Percentiles rank a stretch among this genome's conserved stretches.
phyloP scores from a whole-genome alignment of 352 stramenopile species.

The Hyaloperonospora arabidopsidis region DNA sequence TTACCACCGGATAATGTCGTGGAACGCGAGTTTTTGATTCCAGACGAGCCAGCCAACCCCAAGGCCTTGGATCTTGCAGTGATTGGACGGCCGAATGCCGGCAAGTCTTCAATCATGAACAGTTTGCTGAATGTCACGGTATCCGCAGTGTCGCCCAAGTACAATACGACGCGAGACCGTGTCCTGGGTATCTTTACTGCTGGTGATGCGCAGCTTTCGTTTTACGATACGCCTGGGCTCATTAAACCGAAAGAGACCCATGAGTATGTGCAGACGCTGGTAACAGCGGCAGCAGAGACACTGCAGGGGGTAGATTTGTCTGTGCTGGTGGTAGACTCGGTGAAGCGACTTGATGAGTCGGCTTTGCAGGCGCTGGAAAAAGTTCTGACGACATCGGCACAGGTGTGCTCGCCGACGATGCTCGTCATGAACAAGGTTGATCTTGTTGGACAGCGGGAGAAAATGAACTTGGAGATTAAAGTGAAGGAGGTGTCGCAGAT shows the following conservation, averaged over 20 bases:
- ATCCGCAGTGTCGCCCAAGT: slow-evolving; percentile 81
- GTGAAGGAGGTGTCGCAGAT: slow-evolving; percentile 76
- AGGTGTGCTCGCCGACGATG: slow-evolving; percentile 70
- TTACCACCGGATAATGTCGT: slow-evolving; percentile 54
- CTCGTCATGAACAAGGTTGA: slow-evolving; percentile 86
- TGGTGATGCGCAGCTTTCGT: slow-evolving; percentile 65
- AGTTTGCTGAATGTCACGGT: slow-evolving; percentile 67
- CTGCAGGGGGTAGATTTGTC: slow-evolving; percentile 79
- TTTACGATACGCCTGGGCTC: slow-evolving; percentile 81
- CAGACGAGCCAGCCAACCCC: slow-evolving; percentile 58
- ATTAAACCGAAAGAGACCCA: slow-evolving; percentile 85
- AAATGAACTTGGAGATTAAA: slow-evolving; percentile 50
- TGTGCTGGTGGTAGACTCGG: slow-evolving; percentile 77
- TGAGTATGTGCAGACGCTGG: slow-evolving; percentile 72
- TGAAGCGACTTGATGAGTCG: slow-evolving; percentile 74
- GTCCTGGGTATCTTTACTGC: slow-evolving; percentile 74
- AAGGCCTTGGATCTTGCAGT: slow-evolving; percentile 70
- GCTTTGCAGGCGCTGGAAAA: slow-evolving; percentile 74
- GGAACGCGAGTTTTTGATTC: slow-evolving; percentile 64
- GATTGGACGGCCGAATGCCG: slow-evolving; percentile 80
- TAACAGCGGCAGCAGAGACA: slow-evolving; percentile 69
- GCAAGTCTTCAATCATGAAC: slow-evolving; percentile 86
- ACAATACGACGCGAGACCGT: slow-evolving; percentile 81
- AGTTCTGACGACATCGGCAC: slow-evolving; percentile 68
- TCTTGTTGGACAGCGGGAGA: slow-evolving; percentile 46